These are phyloP conservation scores for Bryopsis sp. DNA, from an alignment of 139 green algal genomes.

Conservation along the genomic window DNA sequence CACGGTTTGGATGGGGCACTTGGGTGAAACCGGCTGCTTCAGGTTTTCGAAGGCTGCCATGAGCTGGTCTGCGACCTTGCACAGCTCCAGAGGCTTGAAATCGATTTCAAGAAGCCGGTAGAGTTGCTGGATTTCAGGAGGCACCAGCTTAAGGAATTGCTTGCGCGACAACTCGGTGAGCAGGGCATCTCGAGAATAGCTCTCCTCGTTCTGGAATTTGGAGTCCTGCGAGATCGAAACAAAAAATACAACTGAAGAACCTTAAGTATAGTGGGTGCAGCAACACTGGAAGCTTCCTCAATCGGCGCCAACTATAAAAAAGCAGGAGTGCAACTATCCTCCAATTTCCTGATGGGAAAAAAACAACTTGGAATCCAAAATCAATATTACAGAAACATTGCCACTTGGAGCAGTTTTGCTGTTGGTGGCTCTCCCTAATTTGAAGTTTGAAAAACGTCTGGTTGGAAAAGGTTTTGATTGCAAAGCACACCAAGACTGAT, in stretches of 20 bases:
- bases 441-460: too few species aligned
- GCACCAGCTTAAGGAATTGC: slow-evolving; percentile 72
- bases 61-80: slow-evolving; percentile 23
- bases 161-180: slow-evolving; percentile 64
- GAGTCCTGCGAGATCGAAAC: slow-evolving; percentile 39
- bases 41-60: not conserved
- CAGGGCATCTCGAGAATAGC: slow-evolving; percentile 65
- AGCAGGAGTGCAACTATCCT: too few species aligned
- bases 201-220: slow-evolving; percentile 27
- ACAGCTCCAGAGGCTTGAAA: slow-evolving; percentile 90
- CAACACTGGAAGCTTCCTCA: too few species aligned
- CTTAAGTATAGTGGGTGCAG: not conserved
- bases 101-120: slow-evolving; percentile 72
- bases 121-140: slow-evolving; percentile 49
- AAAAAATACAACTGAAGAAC: not conserved
- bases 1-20: slow-evolving; percentile 20
- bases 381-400: too few species aligned
- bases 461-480: too few species aligned
- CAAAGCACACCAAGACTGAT: too few species aligned
- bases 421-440: too few species aligned
- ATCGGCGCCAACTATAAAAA: too few species aligned
- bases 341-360: too few species aligned
- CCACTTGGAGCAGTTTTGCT: too few species aligned
- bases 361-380: too few species aligned
- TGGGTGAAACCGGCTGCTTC: not conserved